phyloP scores from a whole-genome alignment of 78 protist genomes.

The Speleostelium caveatum region DNA sequence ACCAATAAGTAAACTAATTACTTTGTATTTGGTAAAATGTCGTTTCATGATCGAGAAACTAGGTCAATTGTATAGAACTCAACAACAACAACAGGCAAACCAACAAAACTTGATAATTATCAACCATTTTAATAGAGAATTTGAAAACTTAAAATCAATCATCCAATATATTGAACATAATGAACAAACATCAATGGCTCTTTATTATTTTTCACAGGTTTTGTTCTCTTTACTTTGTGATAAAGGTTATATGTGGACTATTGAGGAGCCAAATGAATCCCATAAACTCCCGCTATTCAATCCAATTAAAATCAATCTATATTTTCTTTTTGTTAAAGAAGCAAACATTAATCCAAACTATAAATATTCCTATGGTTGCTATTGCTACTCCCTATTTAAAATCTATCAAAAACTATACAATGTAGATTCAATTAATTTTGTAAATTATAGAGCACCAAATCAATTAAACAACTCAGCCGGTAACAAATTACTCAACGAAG shows the following conservation, averaged over 20 bases:
- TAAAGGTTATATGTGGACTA: constrained; percentile 28
- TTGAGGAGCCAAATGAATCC: background rate
- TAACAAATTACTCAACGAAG: background rate
- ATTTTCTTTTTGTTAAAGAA: background rate
- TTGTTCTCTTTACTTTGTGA: constrained; percentile 33
- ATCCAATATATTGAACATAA: background rate
- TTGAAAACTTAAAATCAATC: constrained; percentile 1
- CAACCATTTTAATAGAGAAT: constrained; percentile 13
- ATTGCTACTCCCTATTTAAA: constrained; percentile 40
- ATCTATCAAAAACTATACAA: background rate
- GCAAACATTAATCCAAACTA: background rate
- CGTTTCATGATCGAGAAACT: constrained; percentile 27
- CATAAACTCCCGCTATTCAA: background rate
- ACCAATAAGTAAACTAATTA: background rate
- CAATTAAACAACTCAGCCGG: too few relatives aligned
- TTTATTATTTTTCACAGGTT: background rate
- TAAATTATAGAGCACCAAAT: background rate
- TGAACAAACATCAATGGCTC: background rate
- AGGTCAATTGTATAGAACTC: background rate
- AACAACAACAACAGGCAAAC: background rate
- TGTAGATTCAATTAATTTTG: background rate
- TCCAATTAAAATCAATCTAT: background rate
- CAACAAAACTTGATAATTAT: background rate
- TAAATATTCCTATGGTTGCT: constrained; percentile 35
- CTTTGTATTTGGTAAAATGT: background rate